phyloP scores from a whole-genome alignment of 768 basidiomycete species.

The Pisolithus marmoratus region DNA sequence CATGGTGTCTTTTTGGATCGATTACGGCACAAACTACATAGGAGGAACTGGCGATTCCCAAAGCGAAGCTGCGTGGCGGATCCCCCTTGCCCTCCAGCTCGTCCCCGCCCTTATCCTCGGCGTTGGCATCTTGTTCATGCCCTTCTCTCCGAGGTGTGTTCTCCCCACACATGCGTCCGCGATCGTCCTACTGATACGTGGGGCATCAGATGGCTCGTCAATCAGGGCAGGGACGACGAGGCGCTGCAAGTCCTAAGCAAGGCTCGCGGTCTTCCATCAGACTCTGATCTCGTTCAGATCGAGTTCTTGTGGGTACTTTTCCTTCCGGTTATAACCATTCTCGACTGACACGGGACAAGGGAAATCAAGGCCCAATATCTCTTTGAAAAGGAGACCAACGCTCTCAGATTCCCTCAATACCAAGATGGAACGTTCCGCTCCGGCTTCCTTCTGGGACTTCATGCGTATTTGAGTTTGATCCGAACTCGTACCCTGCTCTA shows the following conservation, averaged over 20 bases:
- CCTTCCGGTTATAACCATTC: neutral
- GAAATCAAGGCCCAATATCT: constrained; percentile 72
- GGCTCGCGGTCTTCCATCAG: constrained; percentile 49
- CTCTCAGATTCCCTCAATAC: constrained; percentile 51
- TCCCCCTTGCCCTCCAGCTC: constrained; percentile 70
- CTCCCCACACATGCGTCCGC: neutral
- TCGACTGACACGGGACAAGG: constrained; percentile 23
- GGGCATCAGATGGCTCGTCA: constrained; percentile 60
- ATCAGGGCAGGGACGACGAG: constrained; percentile 71
- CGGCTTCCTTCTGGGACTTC: constrained; percentile 55
- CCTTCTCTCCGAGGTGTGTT: constrained; percentile 64
- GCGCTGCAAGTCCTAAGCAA: constrained; percentile 57
- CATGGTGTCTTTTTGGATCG: constrained; percentile 53
- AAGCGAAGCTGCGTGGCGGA: constrained; percentile 66
- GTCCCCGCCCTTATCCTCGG: constrained; percentile 69
- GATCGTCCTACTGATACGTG: neutral
- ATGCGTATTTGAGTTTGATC: constrained; percentile 59
- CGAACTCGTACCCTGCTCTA: constrained; percentile 49
- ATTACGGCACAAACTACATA: constrained; percentile 60
- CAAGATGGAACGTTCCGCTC: constrained; percentile 57
- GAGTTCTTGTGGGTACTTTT: constrained; percentile 57
- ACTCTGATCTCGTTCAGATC: constrained; percentile 63
- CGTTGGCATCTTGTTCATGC: constrained; percentile 69
- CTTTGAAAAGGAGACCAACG: constrained; percentile 63
- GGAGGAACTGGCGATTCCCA: constrained; percentile 55